Evolutionary conservation across 2,329 filamentous ascomycete species (phyloP).

Genomic region (Coniella lustricola): DNA sequence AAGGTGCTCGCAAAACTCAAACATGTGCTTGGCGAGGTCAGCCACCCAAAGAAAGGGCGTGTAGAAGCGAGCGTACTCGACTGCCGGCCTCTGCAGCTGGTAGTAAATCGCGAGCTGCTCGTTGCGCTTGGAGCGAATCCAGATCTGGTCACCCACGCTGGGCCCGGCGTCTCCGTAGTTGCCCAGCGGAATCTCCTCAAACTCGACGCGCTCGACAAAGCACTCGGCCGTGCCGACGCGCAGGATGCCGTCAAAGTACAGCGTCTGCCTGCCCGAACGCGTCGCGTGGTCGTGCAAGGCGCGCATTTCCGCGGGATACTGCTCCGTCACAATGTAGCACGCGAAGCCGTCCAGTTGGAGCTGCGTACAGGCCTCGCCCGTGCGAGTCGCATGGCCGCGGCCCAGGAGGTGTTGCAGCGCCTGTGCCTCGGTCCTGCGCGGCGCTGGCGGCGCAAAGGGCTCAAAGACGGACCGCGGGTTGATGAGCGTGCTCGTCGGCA

Average conservation of each 20-base stretch:
- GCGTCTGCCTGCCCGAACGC: slow-evolving; percentile 25
- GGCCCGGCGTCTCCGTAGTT: slow-evolving; percentile 48
- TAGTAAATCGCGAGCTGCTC: slow-evolving; percentile 51
- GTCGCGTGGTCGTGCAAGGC: slow-evolving; percentile 46
- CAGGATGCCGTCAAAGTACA: slow-evolving; percentile 57
- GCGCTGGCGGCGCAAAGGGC: slow-evolving; percentile 21
- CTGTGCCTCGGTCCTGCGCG: slow-evolving; percentile 22
- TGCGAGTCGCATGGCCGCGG: slow-evolving; percentile 9
- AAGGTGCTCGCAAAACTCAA: slow-evolving; percentile 53
- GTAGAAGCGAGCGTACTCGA: slow-evolving; percentile 57
- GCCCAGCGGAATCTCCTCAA: slow-evolving; percentile 55
- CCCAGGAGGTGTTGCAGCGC: slow-evolving; percentile 27
- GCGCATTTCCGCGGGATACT: slow-evolving; percentile 42
- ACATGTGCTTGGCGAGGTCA: slow-evolving; percentile 61
- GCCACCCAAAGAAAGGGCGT: slow-evolving; percentile 63
- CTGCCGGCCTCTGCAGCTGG: slow-evolving; percentile 46
- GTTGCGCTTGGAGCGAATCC: slow-evolving; percentile 52
- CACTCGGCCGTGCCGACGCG: slow-evolving; percentile 32
- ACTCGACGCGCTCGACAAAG: slow-evolving; percentile 50
- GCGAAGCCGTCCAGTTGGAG: slow-evolving; percentile 51
- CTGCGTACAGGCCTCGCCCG: slow-evolving; percentile 32
- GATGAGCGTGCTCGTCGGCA: slow-evolving; percentile 23
- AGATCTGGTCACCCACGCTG: slow-evolving; percentile 49
- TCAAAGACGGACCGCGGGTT: slow-evolving; percentile 24
- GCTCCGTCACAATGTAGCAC: slow-evolving; percentile 40